Conservation (phyloP, 495 filamentous ascomycete genomes). For the Rostrohypoxylon terebratum region DNA sequence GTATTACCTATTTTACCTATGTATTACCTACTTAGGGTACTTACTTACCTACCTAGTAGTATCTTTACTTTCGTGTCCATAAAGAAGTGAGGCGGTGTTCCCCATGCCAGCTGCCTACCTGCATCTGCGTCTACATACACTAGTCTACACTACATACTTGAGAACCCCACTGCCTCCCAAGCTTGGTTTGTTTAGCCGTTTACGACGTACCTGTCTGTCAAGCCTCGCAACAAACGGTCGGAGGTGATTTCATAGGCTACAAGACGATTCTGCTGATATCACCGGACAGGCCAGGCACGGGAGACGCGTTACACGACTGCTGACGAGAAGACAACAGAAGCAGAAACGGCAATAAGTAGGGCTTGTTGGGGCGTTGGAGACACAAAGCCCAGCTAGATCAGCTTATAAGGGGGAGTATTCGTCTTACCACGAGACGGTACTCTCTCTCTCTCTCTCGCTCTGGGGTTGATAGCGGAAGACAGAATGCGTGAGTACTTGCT, state of each 20-base stretch:
- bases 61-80: neutral
- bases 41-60: neutral
- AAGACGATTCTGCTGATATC: conserved; percentile 22
- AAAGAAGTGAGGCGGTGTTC: conserved; percentile 41
- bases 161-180: neutral
- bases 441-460: conserved; percentile 26
- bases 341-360: conserved; percentile 8
- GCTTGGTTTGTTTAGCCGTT: neutral
- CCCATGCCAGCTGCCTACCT: neutral
- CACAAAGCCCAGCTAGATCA: neutral
- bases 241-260: conserved; percentile 16
- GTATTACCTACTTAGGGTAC: too few relatives aligned
- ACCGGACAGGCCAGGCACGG: neutral
- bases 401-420: conserved; percentile 30
- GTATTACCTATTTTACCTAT: too few relatives aligned
- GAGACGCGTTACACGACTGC: conserved; percentile 21
- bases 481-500: conserved; percentile 33
- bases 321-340: conserved; percentile 12
- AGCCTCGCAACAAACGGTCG: conserved; percentile 22
- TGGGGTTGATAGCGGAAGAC: conserved; percentile 15
- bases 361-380: conserved; percentile 16
- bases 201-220: neutral
- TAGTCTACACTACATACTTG: neutral
- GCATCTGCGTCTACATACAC: too few relatives aligned
- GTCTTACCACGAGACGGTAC: conserved; percentile 30